These are phyloP conservation scores for Breynia disticha DNA, from an alignment of 441 rosid species.

Conservation along the genomic window DNA sequence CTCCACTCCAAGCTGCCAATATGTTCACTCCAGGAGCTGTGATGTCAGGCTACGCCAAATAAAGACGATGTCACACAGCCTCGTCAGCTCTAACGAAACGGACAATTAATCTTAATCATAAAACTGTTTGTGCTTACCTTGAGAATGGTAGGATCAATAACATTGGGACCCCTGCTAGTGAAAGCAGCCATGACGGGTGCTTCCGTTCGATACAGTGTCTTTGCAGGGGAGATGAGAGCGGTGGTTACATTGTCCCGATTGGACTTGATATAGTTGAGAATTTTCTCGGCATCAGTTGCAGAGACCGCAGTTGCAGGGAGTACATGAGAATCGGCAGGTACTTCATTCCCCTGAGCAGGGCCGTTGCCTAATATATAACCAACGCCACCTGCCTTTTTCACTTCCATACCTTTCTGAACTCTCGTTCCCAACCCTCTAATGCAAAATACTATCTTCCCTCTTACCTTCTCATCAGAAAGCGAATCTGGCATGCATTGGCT, in stretches of 20 bases:
- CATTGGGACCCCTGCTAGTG: conserved; percentile 47
- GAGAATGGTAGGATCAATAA: conserved; percentile 38
- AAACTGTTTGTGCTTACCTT: conserved; percentile 28
- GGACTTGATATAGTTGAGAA: conserved; percentile 45
- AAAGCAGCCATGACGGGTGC: conserved; percentile 53
- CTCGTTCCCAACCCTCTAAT: conserved; percentile 40
- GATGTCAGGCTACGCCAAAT: conserved; percentile 51
- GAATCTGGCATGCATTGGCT: conserved; percentile 62
- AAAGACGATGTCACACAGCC: neutral
- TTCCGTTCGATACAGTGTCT: conserved; percentile 33
- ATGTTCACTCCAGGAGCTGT: conserved; percentile 66
- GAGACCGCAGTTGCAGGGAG: conserved; percentile 44
- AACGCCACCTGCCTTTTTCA: conserved; percentile 63
- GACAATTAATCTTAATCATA: too few relatives aligned
- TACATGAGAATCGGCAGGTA: conserved; percentile 30
- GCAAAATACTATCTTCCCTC: conserved; percentile 72
- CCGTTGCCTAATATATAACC: conserved; percentile 55
- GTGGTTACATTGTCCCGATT: conserved; percentile 23
- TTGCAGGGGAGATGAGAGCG: conserved; percentile 31
- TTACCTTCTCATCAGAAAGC: conserved; percentile 38
- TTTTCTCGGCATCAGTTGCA: conserved; percentile 17
- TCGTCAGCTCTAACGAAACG: too few relatives aligned
- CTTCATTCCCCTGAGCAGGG: conserved; percentile 18
- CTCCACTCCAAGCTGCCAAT: conserved; percentile 75
- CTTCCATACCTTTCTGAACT: conserved; percentile 53